Evolutionary conservation across 768 basidiomycete species (phyloP), one percentile per base, ranked within the genome.

Genomic region (Collybiopsis luxurians): DNA sequence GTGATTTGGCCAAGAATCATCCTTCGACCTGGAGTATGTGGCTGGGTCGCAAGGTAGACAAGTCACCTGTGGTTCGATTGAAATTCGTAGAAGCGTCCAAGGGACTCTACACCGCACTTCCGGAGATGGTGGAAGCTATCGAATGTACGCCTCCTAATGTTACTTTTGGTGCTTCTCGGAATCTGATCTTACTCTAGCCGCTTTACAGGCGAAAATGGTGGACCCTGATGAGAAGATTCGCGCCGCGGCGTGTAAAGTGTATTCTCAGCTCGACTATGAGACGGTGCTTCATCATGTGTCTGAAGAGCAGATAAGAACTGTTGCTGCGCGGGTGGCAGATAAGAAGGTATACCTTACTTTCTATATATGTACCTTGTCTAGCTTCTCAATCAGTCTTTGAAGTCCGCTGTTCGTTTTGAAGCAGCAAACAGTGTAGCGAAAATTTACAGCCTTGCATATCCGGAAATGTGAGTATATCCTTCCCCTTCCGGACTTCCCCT

Each of bases 181-280:
- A 13, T 7, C 49, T 50, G 12, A 45, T 19, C 21, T 17, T 23
- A 46, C 60, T 19, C 6, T 6, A 89, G 90, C 83, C 3, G 74
- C 83, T 34, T 71, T 95, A 30, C 66, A 70, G 23, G 66, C 71
- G 13, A 95, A 95, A 64, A 71, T 96, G 4, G 63, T 81, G 1
- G 97, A 99, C 69, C 87, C 92, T 0, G 97, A 98, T 60, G 97
- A 98, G 58, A 91, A 86, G 65, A 87, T 99, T 40, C 84, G 97
- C 27, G 84, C 89, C 5, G 87, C 92, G 0, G 85, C 86, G 0
- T 96, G 94, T 76, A 86, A 81, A 64, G 71, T 92, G 11, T 92
- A 93, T 61, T 84, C 86, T 1, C 81, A 86, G 54, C 73, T 98
- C 11, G 95, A 98, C 67, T 98, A 93, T 65, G 97, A 99, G 71